phyloP scores from a whole-genome alignment of 192 early-diverging fungal genomes.

The Phlyctochytrium planicorne region DNA sequence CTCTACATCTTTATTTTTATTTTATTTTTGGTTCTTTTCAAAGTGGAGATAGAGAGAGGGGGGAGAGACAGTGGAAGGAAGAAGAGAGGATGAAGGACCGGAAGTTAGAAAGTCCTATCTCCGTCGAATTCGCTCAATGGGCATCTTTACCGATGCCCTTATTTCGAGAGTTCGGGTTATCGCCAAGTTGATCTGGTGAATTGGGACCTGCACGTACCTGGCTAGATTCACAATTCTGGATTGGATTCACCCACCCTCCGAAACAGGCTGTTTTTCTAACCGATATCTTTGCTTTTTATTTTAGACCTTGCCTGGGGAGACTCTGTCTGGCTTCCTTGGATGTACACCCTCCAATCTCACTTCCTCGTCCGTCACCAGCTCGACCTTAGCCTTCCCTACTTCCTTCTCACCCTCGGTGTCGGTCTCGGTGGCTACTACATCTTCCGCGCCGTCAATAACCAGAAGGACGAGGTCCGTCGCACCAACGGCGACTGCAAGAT shows the following conservation, averaged over 20 bases:
- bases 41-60: too few species aligned
- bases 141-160: too few species aligned
- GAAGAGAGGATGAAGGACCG: too few species aligned
- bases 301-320: constrained; percentile 78
- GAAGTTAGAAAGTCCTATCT: too few species aligned
- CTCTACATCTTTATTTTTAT: not conserved
- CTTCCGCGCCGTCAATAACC: constrained; percentile 77
- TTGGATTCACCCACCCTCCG: too few species aligned
- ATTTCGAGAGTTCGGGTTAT: too few species aligned
- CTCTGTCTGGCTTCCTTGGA: constrained; percentile 75
- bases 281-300: not conserved
- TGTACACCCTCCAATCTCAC: constrained; percentile 83
- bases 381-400: constrained; percentile 60
- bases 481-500: constrained; percentile 72
- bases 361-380: constrained; percentile 71
- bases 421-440: constrained; percentile 76
- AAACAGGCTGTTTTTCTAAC: too few species aligned
- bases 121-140: too few species aligned
- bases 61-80: too few species aligned
- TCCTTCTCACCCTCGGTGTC: constrained; percentile 44
- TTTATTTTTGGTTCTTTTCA: not conserved
- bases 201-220: too few species aligned
- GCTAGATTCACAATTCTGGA: too few species aligned
- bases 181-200: too few species aligned
- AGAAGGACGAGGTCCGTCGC: constrained; percentile 71